These are phyloP conservation scores for Coemansia sp. DNA, from an alignment of 192 early-diverging fungal species.

Conservation along the genomic window DNA sequence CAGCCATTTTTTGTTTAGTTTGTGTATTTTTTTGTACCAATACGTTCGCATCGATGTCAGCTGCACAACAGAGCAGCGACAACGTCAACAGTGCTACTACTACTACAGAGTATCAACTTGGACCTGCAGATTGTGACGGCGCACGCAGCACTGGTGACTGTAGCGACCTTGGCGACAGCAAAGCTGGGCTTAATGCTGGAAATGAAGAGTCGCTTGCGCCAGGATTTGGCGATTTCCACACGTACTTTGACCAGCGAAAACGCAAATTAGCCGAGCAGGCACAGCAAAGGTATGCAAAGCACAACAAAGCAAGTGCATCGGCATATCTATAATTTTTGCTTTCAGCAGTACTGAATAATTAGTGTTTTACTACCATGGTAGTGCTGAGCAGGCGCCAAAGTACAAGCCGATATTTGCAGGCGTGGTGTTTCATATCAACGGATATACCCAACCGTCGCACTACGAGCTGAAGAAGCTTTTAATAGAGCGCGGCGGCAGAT, in stretches of 20 bases:
- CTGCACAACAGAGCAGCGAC: background rate
- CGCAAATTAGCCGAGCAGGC: slow-evolving; percentile 46
- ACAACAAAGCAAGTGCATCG: background rate
- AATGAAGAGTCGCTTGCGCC: slow-evolving; percentile 1
- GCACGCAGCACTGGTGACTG: background rate
- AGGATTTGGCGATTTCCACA: slow-evolving; percentile 29
- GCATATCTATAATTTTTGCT: background rate
- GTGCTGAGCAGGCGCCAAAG: slow-evolving; percentile 4
- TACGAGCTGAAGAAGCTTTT: slow-evolving; percentile 54
- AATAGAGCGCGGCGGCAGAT: slow-evolving; percentile 56
- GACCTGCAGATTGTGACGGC: background rate
- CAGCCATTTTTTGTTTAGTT: background rate
- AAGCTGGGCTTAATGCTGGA: background rate
- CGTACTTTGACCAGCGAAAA: slow-evolving; percentile 41
- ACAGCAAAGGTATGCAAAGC: slow-evolving; percentile 5
- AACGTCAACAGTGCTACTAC: background rate
- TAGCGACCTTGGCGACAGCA: background rate
- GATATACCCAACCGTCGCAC: slow-evolving; percentile 65
- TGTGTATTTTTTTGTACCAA: background rate
- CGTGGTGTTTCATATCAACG: slow-evolving; percentile 61
- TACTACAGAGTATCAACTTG: slow-evolving; percentile 12
- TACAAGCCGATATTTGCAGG: slow-evolving; percentile 33
- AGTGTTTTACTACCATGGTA: background rate
- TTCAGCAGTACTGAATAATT: background rate
- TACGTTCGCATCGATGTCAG: background rate